Evolutionary conservation across 108 stramenopile species (phyloP).

Genomic region (Nannochloropsis gaditana): DNA sequence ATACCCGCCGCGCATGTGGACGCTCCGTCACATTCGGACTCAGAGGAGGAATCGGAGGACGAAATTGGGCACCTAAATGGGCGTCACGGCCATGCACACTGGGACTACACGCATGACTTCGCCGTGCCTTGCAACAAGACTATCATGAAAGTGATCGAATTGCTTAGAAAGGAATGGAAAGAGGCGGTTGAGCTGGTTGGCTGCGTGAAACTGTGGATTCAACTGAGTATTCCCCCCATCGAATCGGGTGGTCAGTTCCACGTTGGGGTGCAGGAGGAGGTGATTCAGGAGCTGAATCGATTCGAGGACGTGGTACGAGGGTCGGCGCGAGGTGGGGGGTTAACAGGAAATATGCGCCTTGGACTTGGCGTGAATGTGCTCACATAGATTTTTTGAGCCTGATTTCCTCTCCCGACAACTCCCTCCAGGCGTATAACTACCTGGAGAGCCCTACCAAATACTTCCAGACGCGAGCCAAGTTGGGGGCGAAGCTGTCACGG

Average conservation of each 20-base stretch:
- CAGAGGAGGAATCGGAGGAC: conserved; percentile 17
- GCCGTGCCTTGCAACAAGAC: neutral
- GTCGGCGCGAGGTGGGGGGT: neutral
- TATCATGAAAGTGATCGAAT: neutral
- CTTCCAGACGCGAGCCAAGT: neutral
- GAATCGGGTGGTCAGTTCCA: conserved; percentile 7
- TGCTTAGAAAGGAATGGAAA: conserved; percentile 12
- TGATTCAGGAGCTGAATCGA: neutral
- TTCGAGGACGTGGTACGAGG: neutral
- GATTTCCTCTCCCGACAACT: neutral
- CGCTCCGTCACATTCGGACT: neutral
- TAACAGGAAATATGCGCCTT: neutral
- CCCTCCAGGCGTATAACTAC: conserved; percentile 3
- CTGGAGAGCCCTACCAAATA: neutral
- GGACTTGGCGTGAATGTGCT: neutral
- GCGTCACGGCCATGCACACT: neutral
- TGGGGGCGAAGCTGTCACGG: neutral
- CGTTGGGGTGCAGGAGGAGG: neutral
- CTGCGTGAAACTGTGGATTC: neutral
- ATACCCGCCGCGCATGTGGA: neutral
- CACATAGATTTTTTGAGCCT: neutral
- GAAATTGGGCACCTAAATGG: neutral
- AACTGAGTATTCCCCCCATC: neutral
- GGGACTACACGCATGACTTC: conserved; percentile 4
- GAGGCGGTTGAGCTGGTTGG: neutral